Percentiles rank a stretch among this genome's conserved stretches.
phyloP scores from a whole-genome alignment of 1,284 basidiomycete species.

The Quambalaria eucalypti region DNA sequence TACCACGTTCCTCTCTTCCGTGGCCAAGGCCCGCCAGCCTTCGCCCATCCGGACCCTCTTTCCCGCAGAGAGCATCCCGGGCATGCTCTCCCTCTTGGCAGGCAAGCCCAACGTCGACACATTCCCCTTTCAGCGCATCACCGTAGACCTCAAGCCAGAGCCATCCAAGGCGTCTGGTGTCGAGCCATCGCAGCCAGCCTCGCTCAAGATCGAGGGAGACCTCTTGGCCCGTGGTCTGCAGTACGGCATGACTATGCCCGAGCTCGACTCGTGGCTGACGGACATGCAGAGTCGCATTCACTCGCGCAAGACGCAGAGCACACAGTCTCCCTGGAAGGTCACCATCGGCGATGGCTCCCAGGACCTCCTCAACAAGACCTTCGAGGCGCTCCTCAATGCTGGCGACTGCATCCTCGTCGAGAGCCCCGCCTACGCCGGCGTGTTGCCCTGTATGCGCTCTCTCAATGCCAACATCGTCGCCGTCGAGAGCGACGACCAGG shows the following conservation, averaged over 20 bases:
- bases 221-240: conserved; percentile 46
- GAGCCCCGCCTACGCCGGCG: conserved; percentile 50
- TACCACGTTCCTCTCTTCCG: neutral
- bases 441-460: conserved; percentile 30
- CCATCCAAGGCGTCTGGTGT: conserved; percentile 16
- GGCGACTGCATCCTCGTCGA: conserved; percentile 78
- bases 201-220: conserved; percentile 30
- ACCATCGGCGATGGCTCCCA: conserved; percentile 75
- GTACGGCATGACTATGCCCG: conserved; percentile 59
- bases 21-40: conserved; percentile 10
- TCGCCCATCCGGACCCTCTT: conserved; percentile 57
- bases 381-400: conserved; percentile 60
- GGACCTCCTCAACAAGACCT: conserved; percentile 68
- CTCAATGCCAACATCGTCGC: conserved; percentile 45
- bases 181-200: conserved; percentile 6
- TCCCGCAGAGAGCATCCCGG: conserved; percentile 66
- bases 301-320: conserved; percentile 52
- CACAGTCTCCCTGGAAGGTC: conserved; percentile 56
- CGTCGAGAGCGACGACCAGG: conserved; percentile 68
- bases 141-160: conserved; percentile 51
- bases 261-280: conserved; percentile 59
- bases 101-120: conserved; percentile 72
- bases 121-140: conserved; percentile 76
- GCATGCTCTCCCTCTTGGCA: conserved; percentile 66
- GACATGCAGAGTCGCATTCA: conserved; percentile 57